A percentile compares a stretch with the other conserved stretches of the same genome.
phyloP scores from a whole-genome alignment of 768 basidiomycete genomes.

The Tephrocybe rancida region DNA sequence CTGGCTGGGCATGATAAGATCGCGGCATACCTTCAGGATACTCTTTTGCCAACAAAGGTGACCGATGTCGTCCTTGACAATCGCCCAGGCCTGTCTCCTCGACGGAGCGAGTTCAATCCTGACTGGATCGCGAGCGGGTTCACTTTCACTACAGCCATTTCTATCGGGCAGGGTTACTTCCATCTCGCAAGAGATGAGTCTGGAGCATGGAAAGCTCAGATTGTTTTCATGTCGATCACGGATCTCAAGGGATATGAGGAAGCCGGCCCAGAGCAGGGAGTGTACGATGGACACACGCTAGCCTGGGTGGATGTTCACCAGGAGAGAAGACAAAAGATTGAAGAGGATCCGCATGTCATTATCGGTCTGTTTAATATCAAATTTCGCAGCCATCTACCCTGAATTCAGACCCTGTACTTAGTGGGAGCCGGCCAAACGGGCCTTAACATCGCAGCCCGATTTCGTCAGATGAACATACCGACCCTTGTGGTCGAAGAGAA shows the following conservation, averaged over 20 bases:
- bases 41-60: constrained; percentile 23
- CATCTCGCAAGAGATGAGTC: constrained; percentile 27
- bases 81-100: constrained; percentile 21
- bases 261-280: constrained; percentile 26
- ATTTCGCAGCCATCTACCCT: neutral
- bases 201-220: constrained; percentile 35
- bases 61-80: constrained; percentile 28
- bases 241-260: constrained; percentile 40
- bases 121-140: constrained; percentile 36
- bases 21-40: constrained; percentile 27
- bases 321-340: constrained; percentile 35
- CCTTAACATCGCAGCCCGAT: constrained; percentile 58
- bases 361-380: constrained; percentile 30
- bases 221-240: constrained; percentile 31
- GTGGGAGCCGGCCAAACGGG: constrained; percentile 67
- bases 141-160: constrained; percentile 34
- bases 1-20: constrained; percentile 36
- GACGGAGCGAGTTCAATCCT: constrained; percentile 15
- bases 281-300: constrained; percentile 37
- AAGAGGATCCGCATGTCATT: constrained; percentile 39
- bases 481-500: constrained; percentile 62
- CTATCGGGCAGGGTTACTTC: constrained; percentile 34
- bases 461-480: constrained; percentile 55
- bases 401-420: constrained; percentile 38
- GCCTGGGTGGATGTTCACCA: constrained; percentile 35